These are phyloP conservation scores for Ogataea methanolica DNA, from an alignment of 805 yeast species.

Conservation along the genomic window DNA sequence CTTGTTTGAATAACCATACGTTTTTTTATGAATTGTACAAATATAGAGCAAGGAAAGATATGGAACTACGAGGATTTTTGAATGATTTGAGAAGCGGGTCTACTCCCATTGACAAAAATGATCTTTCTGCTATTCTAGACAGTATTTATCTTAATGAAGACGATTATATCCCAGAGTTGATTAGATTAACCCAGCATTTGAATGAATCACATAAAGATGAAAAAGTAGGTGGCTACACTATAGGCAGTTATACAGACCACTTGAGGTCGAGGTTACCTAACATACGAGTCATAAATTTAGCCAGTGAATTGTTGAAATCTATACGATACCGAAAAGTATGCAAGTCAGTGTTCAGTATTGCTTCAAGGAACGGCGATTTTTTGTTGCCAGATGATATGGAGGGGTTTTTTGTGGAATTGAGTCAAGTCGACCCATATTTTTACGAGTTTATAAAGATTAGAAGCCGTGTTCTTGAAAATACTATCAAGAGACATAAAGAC, in stretches of 20 bases:
- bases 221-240: neutral
- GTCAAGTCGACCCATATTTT: slow-evolving; percentile 20
- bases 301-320: too few species aligned
- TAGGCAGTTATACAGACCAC: slow-evolving; percentile 1
- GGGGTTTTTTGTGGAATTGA: slow-evolving; percentile 8
- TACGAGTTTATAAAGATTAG: slow-evolving; percentile 16
- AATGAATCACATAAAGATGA: neutral
- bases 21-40: neutral
- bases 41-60: neutral
- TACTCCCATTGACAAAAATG: neutral
- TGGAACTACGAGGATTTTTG: neutral
- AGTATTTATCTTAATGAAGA: neutral
- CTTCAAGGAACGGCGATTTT: too few species aligned
- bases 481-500: neutral
- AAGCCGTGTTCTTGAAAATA: slow-evolving; percentile 2
- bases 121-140: neutral
- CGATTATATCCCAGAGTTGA: slow-evolving; percentile 15
- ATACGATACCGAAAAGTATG: too few species aligned
- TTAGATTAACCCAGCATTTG: slow-evolving; percentile 17
- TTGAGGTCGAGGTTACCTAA: slow-evolving; percentile 6
- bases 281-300: slow-evolving; percentile 2
- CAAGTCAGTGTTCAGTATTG: neutral
- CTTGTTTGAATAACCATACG: neutral
- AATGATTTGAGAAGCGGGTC: neutral
- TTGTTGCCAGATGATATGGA: slow-evolving; percentile 10